Evolutionary conservation across 2,329 filamentous ascomycete species (phyloP), one percentile per base, ranked within the genome.

Genomic region (Penicillium sp.): DNA sequence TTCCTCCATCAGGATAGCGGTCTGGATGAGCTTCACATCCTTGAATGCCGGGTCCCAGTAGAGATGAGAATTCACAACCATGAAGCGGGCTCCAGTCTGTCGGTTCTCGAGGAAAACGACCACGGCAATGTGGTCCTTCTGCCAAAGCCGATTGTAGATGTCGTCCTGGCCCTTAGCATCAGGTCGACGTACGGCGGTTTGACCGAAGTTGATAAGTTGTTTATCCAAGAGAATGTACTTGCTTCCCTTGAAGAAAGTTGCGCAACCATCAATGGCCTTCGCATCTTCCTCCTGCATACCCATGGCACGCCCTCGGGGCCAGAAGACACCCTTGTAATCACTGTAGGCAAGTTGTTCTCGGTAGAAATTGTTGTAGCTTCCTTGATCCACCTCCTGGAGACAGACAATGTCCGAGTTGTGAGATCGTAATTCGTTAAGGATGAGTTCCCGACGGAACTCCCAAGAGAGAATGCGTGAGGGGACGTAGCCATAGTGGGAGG

Each of bases 131-230:
- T 98, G 93, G 81, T 99, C 95, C 77, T 95, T 92, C 60, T 93
- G 93, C 95, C 97, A 98, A 59, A 99, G 90, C 27, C 95, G 90
- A 74, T 99, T 99, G 83, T 96, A 98, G 56, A 98, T 93, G 69
- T 99, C 95, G 71, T 96, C 91, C 69, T 96, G 92, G 55, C 93
- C 91, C 78, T 98, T 98, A 86, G 97, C 96, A 72, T 98, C 95
- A 3, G 93, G 91, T 63, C 95, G 84, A 72, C 96, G 95, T 76
- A 99, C 96, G 63, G 93, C 93, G 55, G 92, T 91, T 58, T 91
- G 89, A 37, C 90, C 88, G 72, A 97, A 96, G 75, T 97, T 92
- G 69, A 99, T 89, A 62, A 96, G 80, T 71, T 96, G 91, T 80
- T 97, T 97, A 78, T 98, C 93, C 25, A 99, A 84, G 58, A 96